Base-by-base conservation (phyloP, 208 protist species). In the Willaertia magna region DNA sequence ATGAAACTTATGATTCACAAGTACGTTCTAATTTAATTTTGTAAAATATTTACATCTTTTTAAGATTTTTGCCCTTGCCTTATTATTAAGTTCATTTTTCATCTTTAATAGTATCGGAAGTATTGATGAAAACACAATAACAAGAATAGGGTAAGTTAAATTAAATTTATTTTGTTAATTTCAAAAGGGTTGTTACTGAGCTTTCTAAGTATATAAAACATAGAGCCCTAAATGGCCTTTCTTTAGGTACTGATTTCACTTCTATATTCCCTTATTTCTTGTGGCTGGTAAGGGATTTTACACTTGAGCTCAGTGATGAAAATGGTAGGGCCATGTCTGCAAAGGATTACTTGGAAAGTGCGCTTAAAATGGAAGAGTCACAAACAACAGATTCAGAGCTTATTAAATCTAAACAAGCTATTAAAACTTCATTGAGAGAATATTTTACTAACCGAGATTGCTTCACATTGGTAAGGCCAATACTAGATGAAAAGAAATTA, bases 221-320 rank as follows among this genome's bases (percentile, higher is more conserved):
- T 74, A 39, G 43, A 44, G 22, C n/a, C 42, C 16, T 14, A 22
- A 47, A 44, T 30, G 44, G 44, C 16, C 2, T 18, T 4, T n/a
- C n/a, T 30, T 43, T 30, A 18, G 61, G 74, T 4, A 11, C 51
- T 42, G 79, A 84, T 67, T 79, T 86, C 3, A 43, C 51, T 7
- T 4, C 44, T 20, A 34, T 87, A 30, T 82, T 88, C 11, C 88
- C 88, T 12, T 46, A 4, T 22, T 90, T 90, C 74, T 9, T 89
- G 14, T 90, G 88, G 88, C 30, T 90, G 12, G 59, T 90, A 3
- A 86, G 88, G 43, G 88, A 90, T 86, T 88, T 88, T 55, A 67
- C 48, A 16, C 85, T 90, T 46, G 79, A 89, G 44, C 52, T 90
- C 0, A 30, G 12, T 9, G 76, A 86, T 47, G n/a, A 78, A 11